A percentile compares a stretch with the other conserved stretches of the same genome.
Conservation (phyloP, 1,284 basidiomycete species). For the Volvariella surrecta region DNA sequence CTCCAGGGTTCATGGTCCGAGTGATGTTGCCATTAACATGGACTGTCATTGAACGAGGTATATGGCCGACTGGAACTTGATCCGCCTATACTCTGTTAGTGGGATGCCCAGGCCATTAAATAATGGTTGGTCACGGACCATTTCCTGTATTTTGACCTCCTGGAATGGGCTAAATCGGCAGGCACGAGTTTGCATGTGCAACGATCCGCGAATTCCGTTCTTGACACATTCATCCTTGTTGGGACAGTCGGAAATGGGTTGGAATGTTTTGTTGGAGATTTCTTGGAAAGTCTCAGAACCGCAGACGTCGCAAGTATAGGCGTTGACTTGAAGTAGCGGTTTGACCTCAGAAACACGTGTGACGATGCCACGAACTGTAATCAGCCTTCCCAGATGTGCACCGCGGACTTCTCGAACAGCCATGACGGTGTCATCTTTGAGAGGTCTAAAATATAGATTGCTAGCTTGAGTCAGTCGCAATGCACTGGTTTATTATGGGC, state of each 20-base stretch:
- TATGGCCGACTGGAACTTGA: constrained; percentile 99
- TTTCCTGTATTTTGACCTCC: constrained; percentile 98
- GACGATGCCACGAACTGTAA: constrained; percentile 96
- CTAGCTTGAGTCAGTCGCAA: constrained; percentile 32
- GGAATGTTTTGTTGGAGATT: constrained; percentile 89
- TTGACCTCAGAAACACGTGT: constrained; percentile 99
- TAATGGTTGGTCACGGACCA: constrained; percentile 46
- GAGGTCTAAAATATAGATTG: constrained; percentile 90
- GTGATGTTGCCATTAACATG: constrained; percentile 90
- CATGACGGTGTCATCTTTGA: constrained; percentile 63
- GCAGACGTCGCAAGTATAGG: constrained; percentile 97
- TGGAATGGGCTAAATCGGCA: constrained; percentile 98
- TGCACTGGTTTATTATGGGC: neutral
- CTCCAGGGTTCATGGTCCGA: constrained; percentile 90
- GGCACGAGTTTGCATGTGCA: constrained; percentile 97
- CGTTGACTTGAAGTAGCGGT: constrained; percentile 93
- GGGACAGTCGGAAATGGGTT: constrained; percentile 84
- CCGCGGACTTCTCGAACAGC: constrained; percentile 92
- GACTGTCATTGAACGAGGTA: constrained; percentile 96
- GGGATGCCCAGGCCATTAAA: neutral
- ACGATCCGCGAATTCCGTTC: constrained; percentile 83
- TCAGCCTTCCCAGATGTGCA: constrained; percentile 80
- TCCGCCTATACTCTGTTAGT: constrained; percentile 58
- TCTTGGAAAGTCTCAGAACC: constrained; percentile 99
- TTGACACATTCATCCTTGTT: constrained; percentile 76